These are phyloP conservation scores for Pseudocercospora crystallina DNA, from an alignment of 2,329 filamentous ascomycete species.

Conservation along the genomic window DNA sequence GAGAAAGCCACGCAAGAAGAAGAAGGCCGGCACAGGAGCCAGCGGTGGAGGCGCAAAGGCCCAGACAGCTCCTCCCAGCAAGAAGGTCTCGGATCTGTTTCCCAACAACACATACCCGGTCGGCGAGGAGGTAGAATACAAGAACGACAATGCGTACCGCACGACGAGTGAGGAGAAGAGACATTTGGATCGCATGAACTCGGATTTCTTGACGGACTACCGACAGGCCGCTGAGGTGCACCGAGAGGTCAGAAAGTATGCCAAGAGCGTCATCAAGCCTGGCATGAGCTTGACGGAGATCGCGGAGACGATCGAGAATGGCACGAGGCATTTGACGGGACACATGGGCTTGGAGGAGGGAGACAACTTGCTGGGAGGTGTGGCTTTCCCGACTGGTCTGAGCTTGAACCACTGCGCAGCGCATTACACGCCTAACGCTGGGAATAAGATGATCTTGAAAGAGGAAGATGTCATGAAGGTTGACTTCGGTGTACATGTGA, in stretches of 20 bases:
- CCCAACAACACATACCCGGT: conserved; percentile 44
- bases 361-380: conserved; percentile 51
- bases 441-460: conserved; percentile 67
- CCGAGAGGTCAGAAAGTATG: conserved; percentile 55
- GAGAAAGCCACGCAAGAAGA: conserved; percentile 46
- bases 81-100: conserved; percentile 49
- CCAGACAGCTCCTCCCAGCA: conserved; percentile 50
- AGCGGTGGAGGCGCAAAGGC: conserved; percentile 34
- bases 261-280: conserved; percentile 51
- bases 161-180: conserved; percentile 51
- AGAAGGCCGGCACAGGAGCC: conserved; percentile 36
- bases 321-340: conserved; percentile 52
- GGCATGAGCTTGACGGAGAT: conserved; percentile 51
- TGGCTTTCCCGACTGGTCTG: conserved; percentile 59
- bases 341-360: conserved; percentile 55
- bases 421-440: conserved; percentile 59
- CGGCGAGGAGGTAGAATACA: conserved; percentile 49
- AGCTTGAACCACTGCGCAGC: conserved; percentile 56
- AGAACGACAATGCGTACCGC: conserved; percentile 46
- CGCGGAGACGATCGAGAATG: conserved; percentile 56
- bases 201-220: conserved; percentile 54
- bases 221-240: conserved; percentile 59
- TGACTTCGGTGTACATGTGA: conserved; percentile 79
- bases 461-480: conserved; percentile 79
- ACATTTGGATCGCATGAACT: conserved; percentile 46